phyloP scores from a whole-genome alignment of 768 basidiomycete genomes.

The Russula foetens region DNA sequence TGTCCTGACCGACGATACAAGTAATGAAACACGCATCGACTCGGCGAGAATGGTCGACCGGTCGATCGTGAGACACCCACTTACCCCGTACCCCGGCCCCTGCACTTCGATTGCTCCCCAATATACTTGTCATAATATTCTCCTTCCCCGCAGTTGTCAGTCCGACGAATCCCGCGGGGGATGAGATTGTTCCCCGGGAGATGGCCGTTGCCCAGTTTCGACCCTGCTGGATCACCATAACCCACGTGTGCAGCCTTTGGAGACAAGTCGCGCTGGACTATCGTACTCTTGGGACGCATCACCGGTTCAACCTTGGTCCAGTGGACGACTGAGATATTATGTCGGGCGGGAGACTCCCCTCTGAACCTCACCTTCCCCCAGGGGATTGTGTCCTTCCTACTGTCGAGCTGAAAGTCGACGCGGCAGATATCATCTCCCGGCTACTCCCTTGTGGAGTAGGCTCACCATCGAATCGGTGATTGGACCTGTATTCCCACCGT shows the following conservation, averaged over 20 bases:
- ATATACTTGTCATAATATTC: constrained; percentile 10
- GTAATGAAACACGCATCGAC: too few relatives aligned
- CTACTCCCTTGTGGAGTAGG: constrained; percentile 3
- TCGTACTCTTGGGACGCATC: constrained; percentile 4
- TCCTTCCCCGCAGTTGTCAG: constrained; percentile 1
- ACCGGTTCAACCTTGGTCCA: constrained; percentile 8
- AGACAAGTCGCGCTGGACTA: constrained; percentile 7
- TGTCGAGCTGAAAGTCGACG: neutral
- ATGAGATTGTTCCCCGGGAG: neutral
- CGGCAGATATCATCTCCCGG: neutral
- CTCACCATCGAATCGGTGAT: constrained; percentile 7
- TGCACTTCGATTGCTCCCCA: neutral
- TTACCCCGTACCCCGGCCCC: too few relatives aligned
- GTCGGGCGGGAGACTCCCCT: constrained; percentile 4
- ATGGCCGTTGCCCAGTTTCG: neutral
- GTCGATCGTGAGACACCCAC: too few relatives aligned
- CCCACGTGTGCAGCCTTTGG: constrained; percentile 14
- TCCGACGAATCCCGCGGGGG: neutral
- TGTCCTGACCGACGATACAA: neutral
- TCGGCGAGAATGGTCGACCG: too few relatives aligned
- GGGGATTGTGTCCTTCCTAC: neutral
- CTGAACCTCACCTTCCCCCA: neutral
- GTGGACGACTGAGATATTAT: constrained; percentile 7
- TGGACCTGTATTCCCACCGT: neutral
- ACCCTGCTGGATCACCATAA: constrained; percentile 12